phyloP scores from a whole-genome alignment of 805 yeast genomes.

The Starmerella apicola region DNA sequence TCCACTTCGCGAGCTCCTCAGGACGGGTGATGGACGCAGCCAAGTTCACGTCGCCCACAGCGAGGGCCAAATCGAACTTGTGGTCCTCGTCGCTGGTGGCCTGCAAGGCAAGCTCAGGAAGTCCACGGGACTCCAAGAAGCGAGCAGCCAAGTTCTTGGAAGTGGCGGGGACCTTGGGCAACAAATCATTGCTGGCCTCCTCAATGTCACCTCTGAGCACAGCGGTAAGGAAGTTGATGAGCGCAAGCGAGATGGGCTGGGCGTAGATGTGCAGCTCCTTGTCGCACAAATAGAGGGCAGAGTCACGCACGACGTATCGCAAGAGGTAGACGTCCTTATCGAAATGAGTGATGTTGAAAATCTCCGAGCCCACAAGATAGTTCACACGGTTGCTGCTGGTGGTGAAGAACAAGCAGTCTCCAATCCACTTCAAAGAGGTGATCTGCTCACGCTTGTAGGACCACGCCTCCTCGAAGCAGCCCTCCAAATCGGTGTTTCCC shows the following conservation, averaged over 20 bases:
- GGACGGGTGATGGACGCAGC: conserved; percentile 53
- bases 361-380: conserved; percentile 89
- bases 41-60: conserved; percentile 54
- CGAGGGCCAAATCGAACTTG: conserved; percentile 76
- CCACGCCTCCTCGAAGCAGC: conserved; percentile 68
- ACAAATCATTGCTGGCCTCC: conserved; percentile 44
- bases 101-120: conserved; percentile 66
- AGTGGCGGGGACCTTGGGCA: conserved; percentile 44
- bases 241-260: conserved; percentile 70
- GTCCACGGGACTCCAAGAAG: conserved; percentile 88
- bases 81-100: conserved; percentile 83
- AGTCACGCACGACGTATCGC: conserved; percentile 85
- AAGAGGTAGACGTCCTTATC: conserved; percentile 76
- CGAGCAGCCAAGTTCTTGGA: conserved; percentile 70
- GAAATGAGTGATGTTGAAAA: conserved; percentile 83
- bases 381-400: conserved; percentile 78
- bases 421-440: conserved; percentile 89
- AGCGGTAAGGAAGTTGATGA: conserved; percentile 89
- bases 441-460: conserved; percentile 65
- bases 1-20: conserved; percentile 55
- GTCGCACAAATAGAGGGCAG: conserved; percentile 80
- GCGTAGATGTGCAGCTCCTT: conserved; percentile 75
- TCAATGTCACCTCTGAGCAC: conserved; percentile 91
- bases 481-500: conserved; percentile 57
- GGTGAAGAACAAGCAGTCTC: conserved; percentile 90